Base-by-base conservation (phyloP, 2,329 filamentous ascomycete species). In the Exophiala viscosa region DNA sequence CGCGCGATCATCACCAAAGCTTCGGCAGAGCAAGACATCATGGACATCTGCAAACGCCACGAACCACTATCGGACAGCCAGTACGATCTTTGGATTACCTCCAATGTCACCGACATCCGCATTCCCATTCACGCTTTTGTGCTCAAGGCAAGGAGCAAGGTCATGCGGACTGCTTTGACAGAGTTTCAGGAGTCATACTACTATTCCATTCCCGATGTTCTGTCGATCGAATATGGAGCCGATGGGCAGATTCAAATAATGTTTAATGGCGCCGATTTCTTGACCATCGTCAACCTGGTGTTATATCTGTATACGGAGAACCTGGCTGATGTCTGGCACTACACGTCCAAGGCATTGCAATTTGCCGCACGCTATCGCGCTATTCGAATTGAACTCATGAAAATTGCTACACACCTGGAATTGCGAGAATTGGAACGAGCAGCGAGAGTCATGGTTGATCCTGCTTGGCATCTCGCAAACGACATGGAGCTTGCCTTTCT, bases 71-170 rank as follows among this genome's bases (percentile, higher is more conserved):
- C 59, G 20, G 46, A 57, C 10, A 62, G 60, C 11, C 58, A 52
- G 6, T 70, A 69, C 18, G 66, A 68, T 39, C 53, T 75, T 10
- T 75, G 70, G 69, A 50, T 76, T 11, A 71, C 66, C 20, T 85
- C 85, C 1, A 82, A 80, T 0, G 69, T 76, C 1, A 90, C 87
- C 0, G 81, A 88, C 3, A 69, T 91, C 18, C 77, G 75, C 42
- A 83, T 99, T 40, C 92, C 93, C 0, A 78, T 89, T 8, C 92
- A 99, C 64, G 82, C 86, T 32, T 96, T 92, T 74, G 74, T 96
- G 4, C 69, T 97, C 7, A 77, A 84, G 13, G 87, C 82, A 10
- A 81, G 93, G 60, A 96, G 90, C 64, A 71, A 81, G 3, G 70
- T 87, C 1, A 67, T 97, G 10, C 78, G 88, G 52, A 71, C 76